phyloP scores from a whole-genome alignment of 2,329 filamentous ascomycete species.

The Monilinia fructicola region DNA sequence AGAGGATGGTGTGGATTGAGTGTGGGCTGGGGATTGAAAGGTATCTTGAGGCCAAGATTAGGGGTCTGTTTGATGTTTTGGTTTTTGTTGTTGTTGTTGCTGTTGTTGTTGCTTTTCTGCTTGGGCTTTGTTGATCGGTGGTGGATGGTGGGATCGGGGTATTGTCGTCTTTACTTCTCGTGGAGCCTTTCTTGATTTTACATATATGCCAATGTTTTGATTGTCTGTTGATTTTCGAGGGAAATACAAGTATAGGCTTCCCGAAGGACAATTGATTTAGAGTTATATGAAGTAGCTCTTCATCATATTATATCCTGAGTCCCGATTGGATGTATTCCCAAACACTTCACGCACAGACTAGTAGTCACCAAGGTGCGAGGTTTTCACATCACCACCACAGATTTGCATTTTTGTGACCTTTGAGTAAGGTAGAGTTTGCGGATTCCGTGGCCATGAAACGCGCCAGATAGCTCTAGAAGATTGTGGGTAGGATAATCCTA shows the following conservation, averaged over 20 bases:
- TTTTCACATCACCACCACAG: constrained; percentile 4
- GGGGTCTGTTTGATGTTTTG: too few species aligned
- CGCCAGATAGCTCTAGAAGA: neutral
- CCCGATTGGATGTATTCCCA: constrained; percentile 11
- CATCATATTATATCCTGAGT: neutral
- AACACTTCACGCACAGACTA: constrained; percentile 23
- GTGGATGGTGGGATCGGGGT: neutral
- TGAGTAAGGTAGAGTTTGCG: constrained; percentile 2
- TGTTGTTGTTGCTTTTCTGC: neutral
- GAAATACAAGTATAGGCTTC: neutral
- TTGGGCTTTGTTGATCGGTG: neutral
- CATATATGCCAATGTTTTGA: neutral
- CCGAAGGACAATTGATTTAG: neutral
- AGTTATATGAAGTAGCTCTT: neutral
- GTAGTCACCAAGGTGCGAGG: constrained; percentile 11
- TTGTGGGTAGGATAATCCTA: neutral
- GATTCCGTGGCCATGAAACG: constrained; percentile 4
- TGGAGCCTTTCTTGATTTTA: neutral
- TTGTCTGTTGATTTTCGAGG: neutral
- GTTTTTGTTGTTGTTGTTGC: neutral
- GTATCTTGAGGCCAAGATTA: neutral
- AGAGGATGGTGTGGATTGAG: neutral
- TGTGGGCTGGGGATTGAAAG: neutral
- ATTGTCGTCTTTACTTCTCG: neutral
- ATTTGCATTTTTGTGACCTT: neutral